phyloP scores from a whole-genome alignment of 176 grass and related monocot species.

The Eragrostis nindensis region DNA sequence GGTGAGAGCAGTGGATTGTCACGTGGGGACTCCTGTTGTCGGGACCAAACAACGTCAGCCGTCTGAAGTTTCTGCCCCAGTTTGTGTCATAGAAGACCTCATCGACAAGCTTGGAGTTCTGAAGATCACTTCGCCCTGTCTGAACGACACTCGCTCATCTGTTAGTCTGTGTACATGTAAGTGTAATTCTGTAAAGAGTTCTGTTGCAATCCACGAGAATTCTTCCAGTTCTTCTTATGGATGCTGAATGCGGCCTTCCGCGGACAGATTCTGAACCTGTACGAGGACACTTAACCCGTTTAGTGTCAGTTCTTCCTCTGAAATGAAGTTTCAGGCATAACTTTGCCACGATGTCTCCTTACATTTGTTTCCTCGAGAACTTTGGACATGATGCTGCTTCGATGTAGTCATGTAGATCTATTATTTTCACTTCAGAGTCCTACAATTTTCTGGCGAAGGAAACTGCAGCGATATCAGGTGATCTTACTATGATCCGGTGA shows the following conservation, averaged over 20 bases:
- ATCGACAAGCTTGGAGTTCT: background rate
- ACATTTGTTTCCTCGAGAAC: background rate
- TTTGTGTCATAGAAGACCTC: background rate
- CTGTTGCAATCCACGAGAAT: background rate
- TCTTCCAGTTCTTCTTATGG: too few relatives aligned
- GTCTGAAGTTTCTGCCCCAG: background rate
- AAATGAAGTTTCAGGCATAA: background rate
- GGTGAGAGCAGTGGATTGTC: background rate
- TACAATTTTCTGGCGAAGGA: background rate
- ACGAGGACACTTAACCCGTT: slow-evolving; percentile 2
- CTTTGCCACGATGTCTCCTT: background rate
- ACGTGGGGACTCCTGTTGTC: background rate
- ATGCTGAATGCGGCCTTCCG: background rate
- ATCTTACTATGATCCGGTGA: background rate
- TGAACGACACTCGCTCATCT: background rate
- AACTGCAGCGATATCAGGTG: background rate
- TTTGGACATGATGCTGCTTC: background rate
- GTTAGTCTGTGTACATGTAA: background rate
- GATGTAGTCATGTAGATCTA: background rate
- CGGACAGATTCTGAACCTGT: background rate
- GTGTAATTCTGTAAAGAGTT: background rate
- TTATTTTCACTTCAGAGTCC: background rate
- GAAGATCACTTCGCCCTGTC: background rate
- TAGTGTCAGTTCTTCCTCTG: background rate
- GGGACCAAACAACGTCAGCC: background rate